Evolutionary conservation across 2,329 filamentous ascomycete genomes (phyloP), one percentile per base, ranked within the genome.

Genomic region (Fusarium tjaetaba): DNA sequence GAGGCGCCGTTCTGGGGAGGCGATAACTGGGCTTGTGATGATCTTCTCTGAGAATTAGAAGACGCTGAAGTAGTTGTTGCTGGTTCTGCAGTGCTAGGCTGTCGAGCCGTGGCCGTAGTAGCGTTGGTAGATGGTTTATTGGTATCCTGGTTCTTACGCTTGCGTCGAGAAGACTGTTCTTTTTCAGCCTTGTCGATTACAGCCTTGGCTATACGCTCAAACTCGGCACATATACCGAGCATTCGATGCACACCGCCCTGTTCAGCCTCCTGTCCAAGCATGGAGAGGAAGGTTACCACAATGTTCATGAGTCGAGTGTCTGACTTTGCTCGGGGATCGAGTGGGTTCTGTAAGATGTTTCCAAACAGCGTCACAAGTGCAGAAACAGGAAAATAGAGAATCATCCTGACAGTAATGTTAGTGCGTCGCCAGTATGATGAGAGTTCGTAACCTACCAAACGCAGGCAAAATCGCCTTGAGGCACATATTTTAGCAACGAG

Each of bases 381-480:
- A 1, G 96, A 97, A 14, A 99, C 95, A 1, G 96, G 96, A 83
- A 97, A 99, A 83, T 99, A 99, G 16, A 98, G 86, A 74, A 98
- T 94, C 79, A 99, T 88, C 94, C 90, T 92, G 68, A 15, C 39
- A 28, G 46, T 62, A 18, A 26, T 70, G 68, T 84, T 79, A 85
- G 81, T 62, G 68, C 55, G 30, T 24, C 28, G 22, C 34, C 24
- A 36, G 7, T 26, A 43, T 16, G n/a, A 26, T 22, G 11, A 30
- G 42, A 30, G 13, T 13, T 16, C 18, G 38, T 36, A 15, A 85
- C 92, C 85, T 84, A 97, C 96, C 96, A 99, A 59, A 98, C 95
- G 82, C 95, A 98, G 55, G 94, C 92, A 79, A 95, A 95, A 80
- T 99, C 96, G 51, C 95, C 95, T 80, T 97, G 95, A 0, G 96